phyloP scores from a whole-genome alignment of 2,329 filamentous ascomycete genomes.

The Clonostachys sp. region DNA sequence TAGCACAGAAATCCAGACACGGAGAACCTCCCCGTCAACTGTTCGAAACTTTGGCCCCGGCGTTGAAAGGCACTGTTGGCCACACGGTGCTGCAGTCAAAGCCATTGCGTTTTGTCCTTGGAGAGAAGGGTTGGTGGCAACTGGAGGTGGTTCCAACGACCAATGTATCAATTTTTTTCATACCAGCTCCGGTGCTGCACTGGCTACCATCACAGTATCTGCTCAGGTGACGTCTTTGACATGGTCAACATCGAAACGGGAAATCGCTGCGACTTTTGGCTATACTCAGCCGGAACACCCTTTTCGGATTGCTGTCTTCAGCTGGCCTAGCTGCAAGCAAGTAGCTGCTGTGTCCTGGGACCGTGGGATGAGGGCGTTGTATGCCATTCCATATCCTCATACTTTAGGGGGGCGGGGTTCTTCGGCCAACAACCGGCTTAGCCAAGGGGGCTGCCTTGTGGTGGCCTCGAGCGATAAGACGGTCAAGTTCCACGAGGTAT shows the following conservation, averaged over 20 bases:
- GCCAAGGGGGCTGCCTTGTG: conserved; percentile 63
- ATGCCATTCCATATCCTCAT: conserved; percentile 78
- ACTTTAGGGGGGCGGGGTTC: conserved; percentile 21
- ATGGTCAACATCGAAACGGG: conserved; percentile 80
- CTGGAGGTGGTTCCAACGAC: conserved; percentile 90
- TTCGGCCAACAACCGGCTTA: conserved; percentile 12
- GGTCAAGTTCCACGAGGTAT: conserved; percentile 94
- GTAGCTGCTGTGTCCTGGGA: conserved; percentile 83
- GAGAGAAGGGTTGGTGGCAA: conserved; percentile 82
- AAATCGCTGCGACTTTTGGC: conserved; percentile 91
- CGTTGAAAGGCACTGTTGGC: conserved; percentile 66
- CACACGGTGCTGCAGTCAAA: conserved; percentile 85
- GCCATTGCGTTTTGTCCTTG: conserved; percentile 96
- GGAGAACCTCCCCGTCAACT: conserved; percentile 19
- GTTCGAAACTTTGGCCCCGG: conserved; percentile 47
- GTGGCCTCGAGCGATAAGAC: conserved; percentile 89
- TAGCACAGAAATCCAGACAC: conserved; percentile 16
- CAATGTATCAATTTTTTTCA: conserved; percentile 96
- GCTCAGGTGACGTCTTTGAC: conserved; percentile 91
- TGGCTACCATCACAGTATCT: conserved; percentile 87
- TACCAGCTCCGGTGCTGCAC: conserved; percentile 71
- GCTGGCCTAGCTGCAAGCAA: conserved; percentile 87
- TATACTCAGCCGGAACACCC: conserved; percentile 89
- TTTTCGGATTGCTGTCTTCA: conserved; percentile 86
- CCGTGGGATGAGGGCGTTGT: conserved; percentile 73